Evolutionary conservation across 768 basidiomycete species (phyloP).

Genomic region (Podaxis rugospora): DNA sequence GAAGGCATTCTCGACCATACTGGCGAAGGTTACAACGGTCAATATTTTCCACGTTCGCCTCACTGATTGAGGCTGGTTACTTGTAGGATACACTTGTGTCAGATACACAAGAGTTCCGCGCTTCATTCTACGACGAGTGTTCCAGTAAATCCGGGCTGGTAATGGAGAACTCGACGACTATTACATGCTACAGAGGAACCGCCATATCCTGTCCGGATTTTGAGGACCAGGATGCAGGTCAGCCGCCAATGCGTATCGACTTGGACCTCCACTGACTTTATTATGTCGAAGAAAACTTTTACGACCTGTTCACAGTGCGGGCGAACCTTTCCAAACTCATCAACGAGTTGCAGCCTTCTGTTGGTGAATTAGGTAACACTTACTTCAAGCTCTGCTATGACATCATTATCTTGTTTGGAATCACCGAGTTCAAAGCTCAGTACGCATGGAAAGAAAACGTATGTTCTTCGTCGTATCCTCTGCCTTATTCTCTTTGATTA

Average conservation of each 20-base stretch:
- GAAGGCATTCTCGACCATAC: conserved; percentile 11
- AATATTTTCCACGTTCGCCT: background rate
- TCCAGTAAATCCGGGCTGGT: conserved; percentile 8
- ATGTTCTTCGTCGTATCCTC: background rate
- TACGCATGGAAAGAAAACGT: conserved; percentile 15
- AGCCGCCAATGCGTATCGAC: background rate
- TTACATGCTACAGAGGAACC: conserved; percentile 20
- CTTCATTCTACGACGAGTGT: conserved; percentile 2
- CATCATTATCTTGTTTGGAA: conserved; percentile 14
- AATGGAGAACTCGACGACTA: conserved; percentile 1
- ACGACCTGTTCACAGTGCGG: conserved; percentile 1
- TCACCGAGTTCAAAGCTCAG: conserved; percentile 17
- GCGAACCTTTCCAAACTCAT: conserved; percentile 12
- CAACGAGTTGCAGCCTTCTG: background rate
- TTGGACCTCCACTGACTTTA: conserved; percentile 12
- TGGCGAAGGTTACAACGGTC: conserved; percentile 8
- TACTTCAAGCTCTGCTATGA: conserved; percentile 17
- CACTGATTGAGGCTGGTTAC: background rate
- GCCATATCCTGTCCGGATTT: conserved; percentile 15
- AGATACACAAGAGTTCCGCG: conserved; percentile 19
- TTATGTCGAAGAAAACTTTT: conserved; percentile 8
- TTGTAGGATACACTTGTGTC: conserved; percentile 21
- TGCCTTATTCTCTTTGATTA: background rate
- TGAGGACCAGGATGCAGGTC: conserved; percentile 20
- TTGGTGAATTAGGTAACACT: background rate